Evolutionary conservation across 176 grass and related monocot genomes (phyloP).

Genomic region (Oryza longistaminata): DNA sequence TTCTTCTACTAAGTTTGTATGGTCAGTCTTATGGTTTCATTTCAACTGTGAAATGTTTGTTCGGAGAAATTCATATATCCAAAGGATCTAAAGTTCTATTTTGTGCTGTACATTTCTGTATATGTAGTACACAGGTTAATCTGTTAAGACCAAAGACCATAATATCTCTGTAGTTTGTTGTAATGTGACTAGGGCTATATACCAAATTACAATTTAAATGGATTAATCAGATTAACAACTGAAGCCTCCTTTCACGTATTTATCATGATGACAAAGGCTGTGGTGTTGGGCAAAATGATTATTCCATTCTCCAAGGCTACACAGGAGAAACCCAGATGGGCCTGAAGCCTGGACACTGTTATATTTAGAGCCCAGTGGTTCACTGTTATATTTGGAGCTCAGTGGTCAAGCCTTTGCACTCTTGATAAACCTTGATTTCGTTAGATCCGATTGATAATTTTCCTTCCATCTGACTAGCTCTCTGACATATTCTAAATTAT

Average conservation of each 20-base stretch:
- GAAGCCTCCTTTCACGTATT: background rate
- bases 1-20: background rate
- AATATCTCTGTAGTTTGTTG: background rate
- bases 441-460: background rate
- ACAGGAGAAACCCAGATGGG: background rate
- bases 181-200: background rate
- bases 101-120: background rate
- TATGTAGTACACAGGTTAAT: background rate
- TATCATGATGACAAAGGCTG: background rate
- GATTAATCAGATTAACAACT: background rate
- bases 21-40: background rate
- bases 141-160: background rate
- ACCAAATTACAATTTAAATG: background rate
- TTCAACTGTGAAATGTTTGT: background rate
- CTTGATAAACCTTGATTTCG: background rate
- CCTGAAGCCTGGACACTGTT: background rate
- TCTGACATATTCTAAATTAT: background rate
- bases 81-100: background rate
- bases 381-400: background rate
- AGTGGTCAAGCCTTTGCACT: background rate
- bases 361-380: background rate
- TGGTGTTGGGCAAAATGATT: background rate
- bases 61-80: background rate
- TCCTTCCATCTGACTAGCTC: background rate
- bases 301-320: slow-evolving; percentile 13